A percentile compares a stretch with the other conserved stretches of the same genome.
Conservation (phyloP, 2,329 filamentous ascomycete species). For the Sarocladium oryzae region DNA sequence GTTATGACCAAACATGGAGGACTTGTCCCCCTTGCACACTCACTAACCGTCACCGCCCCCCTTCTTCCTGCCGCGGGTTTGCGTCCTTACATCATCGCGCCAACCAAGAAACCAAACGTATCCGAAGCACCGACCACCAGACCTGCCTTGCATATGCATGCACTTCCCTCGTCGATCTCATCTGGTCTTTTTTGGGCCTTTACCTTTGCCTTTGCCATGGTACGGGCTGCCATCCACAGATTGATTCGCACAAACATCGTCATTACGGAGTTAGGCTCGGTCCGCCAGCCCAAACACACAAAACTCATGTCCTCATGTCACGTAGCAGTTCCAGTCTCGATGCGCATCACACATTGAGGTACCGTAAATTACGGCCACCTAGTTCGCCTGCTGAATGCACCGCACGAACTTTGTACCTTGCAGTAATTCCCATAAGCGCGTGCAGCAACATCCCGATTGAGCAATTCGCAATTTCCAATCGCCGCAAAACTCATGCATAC, state of each 20-base stretch:
- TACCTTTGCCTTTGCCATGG: no score
- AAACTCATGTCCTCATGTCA: no score
- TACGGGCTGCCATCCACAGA: no score
- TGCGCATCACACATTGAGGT: no score
- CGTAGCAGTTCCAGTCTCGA: no score
- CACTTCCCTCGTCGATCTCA: not conserved
- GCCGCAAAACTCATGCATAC: not conserved
- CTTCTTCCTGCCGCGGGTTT: not conserved
- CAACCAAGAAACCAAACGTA: not conserved
- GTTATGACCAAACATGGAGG: no score
- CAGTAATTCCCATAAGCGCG: not conserved
- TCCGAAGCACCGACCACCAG: not conserved
- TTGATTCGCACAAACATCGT: no score
- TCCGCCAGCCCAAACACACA: no score
- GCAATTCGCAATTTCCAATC: not conserved
- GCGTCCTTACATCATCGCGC: constrained; percentile 4
- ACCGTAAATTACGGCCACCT: not conserved
- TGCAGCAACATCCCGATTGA: not conserved
- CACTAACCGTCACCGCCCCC: not conserved
- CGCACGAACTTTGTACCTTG: no score
- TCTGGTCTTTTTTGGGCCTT: not conserved
- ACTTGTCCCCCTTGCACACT: no score
- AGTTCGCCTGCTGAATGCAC: no score
- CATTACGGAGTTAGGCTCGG: no score
- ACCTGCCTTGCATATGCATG: constrained; percentile 1